phyloP scores from a whole-genome alignment of 371 early-diverging fungal genomes.

The Syncephalastrum sp. region DNA sequence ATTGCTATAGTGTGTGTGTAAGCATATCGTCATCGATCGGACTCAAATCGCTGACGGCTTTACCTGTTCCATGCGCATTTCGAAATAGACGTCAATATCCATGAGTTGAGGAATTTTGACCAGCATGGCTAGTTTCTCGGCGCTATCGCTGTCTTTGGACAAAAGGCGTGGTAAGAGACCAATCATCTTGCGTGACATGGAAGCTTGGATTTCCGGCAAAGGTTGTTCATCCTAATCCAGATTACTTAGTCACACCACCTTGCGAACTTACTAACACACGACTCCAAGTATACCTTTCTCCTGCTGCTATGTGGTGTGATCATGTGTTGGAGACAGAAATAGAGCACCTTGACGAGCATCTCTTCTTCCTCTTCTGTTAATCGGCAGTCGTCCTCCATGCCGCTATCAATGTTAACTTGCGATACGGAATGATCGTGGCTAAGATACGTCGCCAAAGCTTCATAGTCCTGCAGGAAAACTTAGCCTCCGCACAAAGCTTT shows the following conservation, averaged over 20 bases:
- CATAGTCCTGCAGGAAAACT: constrained; percentile 41
- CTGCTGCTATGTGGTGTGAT: constrained; percentile 23
- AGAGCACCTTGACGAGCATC: constrained; percentile 52
- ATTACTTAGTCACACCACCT: too few relatives aligned
- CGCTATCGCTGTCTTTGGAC: constrained; percentile 64
- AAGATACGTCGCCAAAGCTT: constrained; percentile 58
- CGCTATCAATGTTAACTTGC: constrained; percentile 13
- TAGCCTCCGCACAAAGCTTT: not conserved
- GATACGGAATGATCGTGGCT: constrained; percentile 54
- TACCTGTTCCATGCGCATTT: constrained; percentile 64
- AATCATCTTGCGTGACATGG: constrained; percentile 59
- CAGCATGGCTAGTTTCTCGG: constrained; percentile 50
- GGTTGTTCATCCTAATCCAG: constrained; percentile 18
- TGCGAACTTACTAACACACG: not conserved
- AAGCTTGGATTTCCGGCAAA: constrained; percentile 31
- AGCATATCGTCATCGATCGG: not conserved
- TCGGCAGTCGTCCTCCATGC: constrained; percentile 40
- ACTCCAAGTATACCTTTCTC: constrained; percentile 12
- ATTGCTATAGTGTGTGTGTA: constrained; percentile 30
- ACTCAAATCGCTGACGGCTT: not conserved
- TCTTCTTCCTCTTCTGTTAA: constrained; percentile 67
- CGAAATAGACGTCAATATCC: constrained; percentile 63
- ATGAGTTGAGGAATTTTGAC: constrained; percentile 56
- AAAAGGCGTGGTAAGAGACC: constrained; percentile 60
- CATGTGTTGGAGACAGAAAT: constrained; percentile 31